Evolutionary conservation across 371 early-diverging fungal genomes (phyloP).

Genomic region (Syncephalastrum contaminatum): DNA sequence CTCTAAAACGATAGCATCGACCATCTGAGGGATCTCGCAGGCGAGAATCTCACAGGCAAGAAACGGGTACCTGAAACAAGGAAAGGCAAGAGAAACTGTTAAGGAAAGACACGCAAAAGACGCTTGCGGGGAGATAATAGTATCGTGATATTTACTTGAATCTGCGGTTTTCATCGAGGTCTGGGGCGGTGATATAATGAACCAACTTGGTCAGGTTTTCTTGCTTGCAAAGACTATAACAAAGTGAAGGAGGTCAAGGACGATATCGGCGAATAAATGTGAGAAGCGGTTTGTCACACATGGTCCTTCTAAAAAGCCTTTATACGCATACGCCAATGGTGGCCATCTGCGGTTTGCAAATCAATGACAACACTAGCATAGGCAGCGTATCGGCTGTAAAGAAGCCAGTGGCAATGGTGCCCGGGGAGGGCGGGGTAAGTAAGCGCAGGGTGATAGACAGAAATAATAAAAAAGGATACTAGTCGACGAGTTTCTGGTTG

Average conservation of each 20-base stretch:
- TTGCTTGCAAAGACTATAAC: slow-evolving; percentile 27
- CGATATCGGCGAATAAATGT: slow-evolving; percentile 1
- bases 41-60: slow-evolving; percentile 85
- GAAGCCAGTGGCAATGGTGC: too few species aligned
- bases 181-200: slow-evolving; percentile 63
- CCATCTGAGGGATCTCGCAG: slow-evolving; percentile 82
- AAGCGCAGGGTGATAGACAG: background rate
- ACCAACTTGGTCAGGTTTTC: slow-evolving; percentile 22
- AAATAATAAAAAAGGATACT: slow-evolving; percentile 54
- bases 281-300: background rate
- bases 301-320: too few species aligned
- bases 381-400: too few species aligned
- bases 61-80: slow-evolving; percentile 66
- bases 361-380: too few species aligned
- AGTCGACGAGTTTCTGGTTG: slow-evolving; percentile 78
- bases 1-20: slow-evolving; percentile 66
- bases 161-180: slow-evolving; percentile 25
- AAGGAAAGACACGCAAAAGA: background rate
- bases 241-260: slow-evolving; percentile 7
- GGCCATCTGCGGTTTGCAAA: too few species aligned
- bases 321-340: too few species aligned
- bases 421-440: background rate
- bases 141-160: slow-evolving; percentile 23
- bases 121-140: too few species aligned
- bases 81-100: background rate